These are phyloP conservation scores for Vitellaria paradoxa DNA, from an alignment of 179 eudicot species.

Conservation along the genomic window DNA sequence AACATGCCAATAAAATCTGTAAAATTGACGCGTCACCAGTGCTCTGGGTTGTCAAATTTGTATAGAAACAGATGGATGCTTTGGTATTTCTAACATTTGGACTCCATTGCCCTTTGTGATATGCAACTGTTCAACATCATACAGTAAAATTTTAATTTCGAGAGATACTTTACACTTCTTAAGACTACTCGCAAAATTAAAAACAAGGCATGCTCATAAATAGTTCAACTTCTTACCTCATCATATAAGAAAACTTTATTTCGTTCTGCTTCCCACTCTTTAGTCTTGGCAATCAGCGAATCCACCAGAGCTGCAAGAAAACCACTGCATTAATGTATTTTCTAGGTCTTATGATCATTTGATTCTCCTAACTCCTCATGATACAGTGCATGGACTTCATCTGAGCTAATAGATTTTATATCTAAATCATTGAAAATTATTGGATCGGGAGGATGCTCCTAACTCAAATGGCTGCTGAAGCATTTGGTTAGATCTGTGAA, in stretches of 20 bases:
- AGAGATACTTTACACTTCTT: background rate
- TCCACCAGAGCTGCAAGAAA: constrained; percentile 72
- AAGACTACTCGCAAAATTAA: background rate
- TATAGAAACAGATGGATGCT: no score
- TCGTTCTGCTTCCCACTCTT: constrained; percentile 79
- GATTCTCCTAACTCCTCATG: background rate
- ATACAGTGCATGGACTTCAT: no score
- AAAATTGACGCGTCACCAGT: no score
- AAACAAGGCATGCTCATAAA: background rate
- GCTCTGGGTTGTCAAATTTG: no score
- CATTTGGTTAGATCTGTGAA: background rate
- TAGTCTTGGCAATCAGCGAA: constrained; percentile 65
- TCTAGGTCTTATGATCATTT: background rate
- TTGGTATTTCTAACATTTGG: background rate
- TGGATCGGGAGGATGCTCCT: background rate
- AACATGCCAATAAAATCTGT: no score
- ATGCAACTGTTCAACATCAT: background rate
- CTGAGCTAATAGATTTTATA: no score
- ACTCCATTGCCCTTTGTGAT: background rate
- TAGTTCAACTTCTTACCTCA: constrained; percentile 48
- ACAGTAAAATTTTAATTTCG: background rate
- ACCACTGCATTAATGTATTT: background rate
- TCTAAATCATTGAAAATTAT: no score
- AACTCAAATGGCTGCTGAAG: background rate
- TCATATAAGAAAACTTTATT: constrained; percentile 78